Evolutionary conservation across 768 basidiomycete genomes (phyloP).

Genomic region (Lentinus tigrinus): DNA sequence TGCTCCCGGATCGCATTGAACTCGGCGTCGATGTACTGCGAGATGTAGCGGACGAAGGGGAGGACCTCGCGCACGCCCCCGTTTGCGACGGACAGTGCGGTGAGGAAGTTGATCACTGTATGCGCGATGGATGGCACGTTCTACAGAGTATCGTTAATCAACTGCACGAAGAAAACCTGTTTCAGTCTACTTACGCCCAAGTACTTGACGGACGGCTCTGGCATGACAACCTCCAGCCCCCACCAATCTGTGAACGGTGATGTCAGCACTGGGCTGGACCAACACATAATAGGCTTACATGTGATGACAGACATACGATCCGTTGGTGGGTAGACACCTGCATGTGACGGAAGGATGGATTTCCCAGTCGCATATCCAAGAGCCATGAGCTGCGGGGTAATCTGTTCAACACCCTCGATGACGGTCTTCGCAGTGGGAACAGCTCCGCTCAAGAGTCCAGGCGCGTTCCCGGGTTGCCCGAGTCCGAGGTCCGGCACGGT

Average conservation of each 20-base stretch:
- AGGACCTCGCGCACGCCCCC: constrained; percentile 80
- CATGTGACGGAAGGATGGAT: constrained; percentile 64
- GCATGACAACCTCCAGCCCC: constrained; percentile 80
- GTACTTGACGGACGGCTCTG: constrained; percentile 63
- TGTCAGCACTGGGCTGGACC: neutral
- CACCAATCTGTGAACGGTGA: constrained; percentile 71
- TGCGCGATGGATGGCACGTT: constrained; percentile 58
- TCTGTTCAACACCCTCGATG: constrained; percentile 61
- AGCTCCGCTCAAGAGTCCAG: constrained; percentile 70
- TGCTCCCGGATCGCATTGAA: constrained; percentile 61
- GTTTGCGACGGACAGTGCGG: constrained; percentile 65
- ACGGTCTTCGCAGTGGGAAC: constrained; percentile 75
- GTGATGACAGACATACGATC: constrained; percentile 79
- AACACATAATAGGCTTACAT: constrained; percentile 46
- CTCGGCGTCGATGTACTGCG: constrained; percentile 77
- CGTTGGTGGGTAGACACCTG: constrained; percentile 65
- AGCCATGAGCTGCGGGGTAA: constrained; percentile 77
- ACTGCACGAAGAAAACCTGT: neutral
- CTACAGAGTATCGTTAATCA: constrained; percentile 31
- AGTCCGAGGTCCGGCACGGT: constrained; percentile 64
- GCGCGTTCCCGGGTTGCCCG: constrained; percentile 67
- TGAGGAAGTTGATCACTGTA: constrained; percentile 70
- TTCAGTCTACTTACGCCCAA: constrained; percentile 46
- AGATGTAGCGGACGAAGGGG: constrained; percentile 81
- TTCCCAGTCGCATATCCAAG: constrained; percentile 75